phyloP scores from a whole-genome alignment of 2,329 filamentous ascomycete genomes.

The Diaporthe citriasiana region DNA sequence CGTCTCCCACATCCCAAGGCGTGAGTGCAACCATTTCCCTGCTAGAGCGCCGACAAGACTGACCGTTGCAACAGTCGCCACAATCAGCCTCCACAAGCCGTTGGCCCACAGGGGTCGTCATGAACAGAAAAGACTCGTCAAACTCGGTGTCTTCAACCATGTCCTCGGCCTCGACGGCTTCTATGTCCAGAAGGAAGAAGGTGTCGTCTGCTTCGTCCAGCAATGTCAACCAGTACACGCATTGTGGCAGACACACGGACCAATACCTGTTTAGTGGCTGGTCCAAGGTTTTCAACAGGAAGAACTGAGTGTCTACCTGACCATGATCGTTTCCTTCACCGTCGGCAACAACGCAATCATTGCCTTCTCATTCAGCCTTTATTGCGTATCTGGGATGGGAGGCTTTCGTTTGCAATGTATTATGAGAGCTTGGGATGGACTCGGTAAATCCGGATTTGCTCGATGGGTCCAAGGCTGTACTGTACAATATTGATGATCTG shows the following conservation, averaged over 20 bases:
- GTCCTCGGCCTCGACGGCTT: slow-evolving; percentile 25
- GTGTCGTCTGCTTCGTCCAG: slow-evolving; percentile 36
- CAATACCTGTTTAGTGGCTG: slow-evolving; percentile 65
- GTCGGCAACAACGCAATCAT: neutral
- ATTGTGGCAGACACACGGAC: slow-evolving; percentile 68
- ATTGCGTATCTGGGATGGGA: neutral
- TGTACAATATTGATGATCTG: neutral
- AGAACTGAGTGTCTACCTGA: slow-evolving; percentile 39
- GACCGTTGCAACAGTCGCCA: slow-evolving; percentile 28
- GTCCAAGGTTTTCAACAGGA: slow-evolving; percentile 57
- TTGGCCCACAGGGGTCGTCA: neutral
- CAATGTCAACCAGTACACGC: slow-evolving; percentile 64
- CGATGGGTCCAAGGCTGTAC: neutral
- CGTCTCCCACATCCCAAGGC: slow-evolving; percentile 40
- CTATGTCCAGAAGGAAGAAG: slow-evolving; percentile 35
- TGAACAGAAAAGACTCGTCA: slow-evolving; percentile 32
- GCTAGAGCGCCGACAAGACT: neutral
- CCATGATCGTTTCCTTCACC: neutral
- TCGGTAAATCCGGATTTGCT: neutral
- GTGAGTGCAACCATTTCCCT: slow-evolving; percentile 25
- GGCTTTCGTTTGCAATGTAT: neutral
- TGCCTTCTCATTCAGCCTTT: neutral
- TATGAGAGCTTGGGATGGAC: neutral
- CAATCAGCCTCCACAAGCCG: slow-evolving; percentile 4
- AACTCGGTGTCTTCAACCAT: slow-evolving; percentile 32